Conservation (phyloP, 208 protist genomes). For the Trypanosoma scelopori region DNA sequence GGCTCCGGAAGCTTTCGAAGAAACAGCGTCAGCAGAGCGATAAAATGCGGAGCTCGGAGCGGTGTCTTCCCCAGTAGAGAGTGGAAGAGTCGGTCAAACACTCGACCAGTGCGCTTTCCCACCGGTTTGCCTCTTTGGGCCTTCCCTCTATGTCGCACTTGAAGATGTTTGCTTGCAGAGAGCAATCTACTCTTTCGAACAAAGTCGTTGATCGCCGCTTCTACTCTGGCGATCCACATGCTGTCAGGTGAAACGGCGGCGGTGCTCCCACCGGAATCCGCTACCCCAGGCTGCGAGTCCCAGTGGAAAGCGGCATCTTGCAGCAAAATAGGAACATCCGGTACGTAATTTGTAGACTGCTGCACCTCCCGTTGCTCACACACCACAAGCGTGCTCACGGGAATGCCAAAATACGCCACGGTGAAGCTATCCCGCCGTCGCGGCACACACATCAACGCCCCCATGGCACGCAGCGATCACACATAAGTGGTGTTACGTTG, state of each 20-base stretch:
- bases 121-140: not conserved
- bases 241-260: conserved; percentile 15
- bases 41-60: conserved; percentile 15
- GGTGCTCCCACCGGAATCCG: not conserved
- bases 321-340: conserved; percentile 47
- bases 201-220: conserved; percentile 30
- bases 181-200: conserved; percentile 14
- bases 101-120: not conserved
- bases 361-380: conserved; percentile 43
- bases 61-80: conserved; percentile 3
- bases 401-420: conserved; percentile 38
- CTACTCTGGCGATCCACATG: conserved; percentile 20
- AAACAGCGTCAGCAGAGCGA: conserved; percentile 33
- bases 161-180: not conserved
- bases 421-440: not conserved
- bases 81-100: conserved; percentile 27
- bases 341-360: conserved; percentile 30
- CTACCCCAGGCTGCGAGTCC: conserved; percentile 10
- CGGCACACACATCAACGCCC: conserved; percentile 19
- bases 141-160: not conserved
- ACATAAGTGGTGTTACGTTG: not conserved
- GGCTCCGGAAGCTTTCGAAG: conserved; percentile 43
- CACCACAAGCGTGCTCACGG: conserved; percentile 34
- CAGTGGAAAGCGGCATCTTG: conserved; percentile 52
- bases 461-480: conserved; percentile 3